Base-by-base conservation (phyloP, 176 grass and related monocot genomes). In the Oryza nivara region DNA sequence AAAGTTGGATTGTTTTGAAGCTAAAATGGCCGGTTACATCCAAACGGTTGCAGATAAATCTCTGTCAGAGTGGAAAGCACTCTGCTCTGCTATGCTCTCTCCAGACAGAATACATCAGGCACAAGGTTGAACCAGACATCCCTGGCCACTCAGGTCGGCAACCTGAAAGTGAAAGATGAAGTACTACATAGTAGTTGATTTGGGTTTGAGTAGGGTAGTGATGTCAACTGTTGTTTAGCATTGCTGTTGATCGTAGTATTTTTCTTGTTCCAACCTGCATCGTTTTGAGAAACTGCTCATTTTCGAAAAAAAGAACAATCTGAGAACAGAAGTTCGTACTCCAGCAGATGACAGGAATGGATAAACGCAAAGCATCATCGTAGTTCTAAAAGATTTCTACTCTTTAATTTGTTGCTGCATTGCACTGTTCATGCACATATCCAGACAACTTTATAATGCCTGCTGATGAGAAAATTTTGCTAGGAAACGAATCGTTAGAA, bases 51-150 rank as follows among this genome's bases (percentile, higher is more conserved):
- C 52, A 35, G 76, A 40, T 40, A 40, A 35, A 49, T 79, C 75
- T 45, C 3, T 40, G 19, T 23, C 49, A 65, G 19, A 38, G 10
- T 71, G 74, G 41, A 40, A 71, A 58, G 13, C 60, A 48, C 58
- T 46, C 7, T 46, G 22, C 15, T 56, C 71, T 65, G 17, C 14
- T 54, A 43, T 65, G 17, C 28, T 74, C 13, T 52, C 51, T 15
- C 56, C 20, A 71, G 72, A 77, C 75, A 84, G n/a, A 20, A 63
- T n/a, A 11, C 58, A 63, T 7, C 68, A 60, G 65, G 71, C 69
- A 75, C 87, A 45, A 61, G 70, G 80, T 49, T 74, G 81, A 84
- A 38, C 60, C 61, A 84, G 85, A 70, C 17, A 77, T 77, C 3
- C 36, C 13, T 47, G 68, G 43, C n/a, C 65, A 47, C 44, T 67